Base-by-base conservation (phyloP, 352 stramenopile genomes). In the Globisporangium nodosum region DNA sequence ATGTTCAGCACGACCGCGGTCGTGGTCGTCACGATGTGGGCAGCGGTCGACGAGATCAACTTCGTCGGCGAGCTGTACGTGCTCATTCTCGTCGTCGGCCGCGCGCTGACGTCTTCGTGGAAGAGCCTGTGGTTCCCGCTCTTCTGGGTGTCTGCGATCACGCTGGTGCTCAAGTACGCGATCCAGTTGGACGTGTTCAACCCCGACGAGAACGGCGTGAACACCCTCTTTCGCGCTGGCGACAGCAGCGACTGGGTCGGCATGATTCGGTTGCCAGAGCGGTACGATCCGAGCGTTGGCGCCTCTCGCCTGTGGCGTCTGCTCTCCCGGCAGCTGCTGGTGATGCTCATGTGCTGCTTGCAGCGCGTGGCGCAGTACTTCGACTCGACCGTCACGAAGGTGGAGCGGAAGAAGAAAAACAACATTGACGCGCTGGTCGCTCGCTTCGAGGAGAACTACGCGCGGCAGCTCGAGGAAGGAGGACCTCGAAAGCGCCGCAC, bases 281-380 rank as follows among this genome's bases (percentile, higher is more conserved):
- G 73, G 13, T 76, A 76, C 21, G 53, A 70, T 45, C 30, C 58
- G 12, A 76, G 49, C 21, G 63, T 57, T 8, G 66, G 71, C 3
- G 75, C 73, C 9, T 40, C 64, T 2, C 61, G 63, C 18, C 54
- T 93, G 51, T 91, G 78, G 79, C 54, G 70, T n/a, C 57, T 91
- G 15, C 42, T 81, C 0, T 76, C 68, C 1, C 67, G 72, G 2
- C 71, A 87, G 24, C 79, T 93, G 27, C 69, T 81, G 53, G 76
- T 93, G 52, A 80, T 91, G 63, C 60, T 87, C 12, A 79, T 89
- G 70, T 91, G 83, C 55, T 78, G 70, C 21, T 54, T 92, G n/a
- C 82, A 92, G 63, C 70, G 82, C 6, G 63, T 86, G 48, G 70
- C 82, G 1, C 76, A 90, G 60, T 90, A 87, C 55, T 88, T 88